Evolutionary conservation across 1,139 yeast genomes (phyloP).

Genomic region (Taiozyma sp.): DNA sequence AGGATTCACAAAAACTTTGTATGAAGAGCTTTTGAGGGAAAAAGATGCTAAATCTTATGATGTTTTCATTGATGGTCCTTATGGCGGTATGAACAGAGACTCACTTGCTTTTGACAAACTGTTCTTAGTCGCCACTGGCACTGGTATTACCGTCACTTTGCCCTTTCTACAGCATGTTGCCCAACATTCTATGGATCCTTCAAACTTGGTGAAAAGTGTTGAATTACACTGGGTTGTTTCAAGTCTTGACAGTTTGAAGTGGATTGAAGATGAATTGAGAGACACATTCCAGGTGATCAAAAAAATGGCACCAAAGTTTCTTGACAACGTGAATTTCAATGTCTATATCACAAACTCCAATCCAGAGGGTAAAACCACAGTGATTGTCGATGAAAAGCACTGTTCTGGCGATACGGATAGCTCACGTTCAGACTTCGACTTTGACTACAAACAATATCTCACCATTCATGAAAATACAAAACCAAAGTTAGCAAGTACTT

Average conservation of each 20-base stretch:
- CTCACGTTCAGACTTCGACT: slow-evolving; percentile 1
- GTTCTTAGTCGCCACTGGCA: slow-evolving; percentile 41
- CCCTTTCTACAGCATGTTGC: slow-evolving; percentile 34
- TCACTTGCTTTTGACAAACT: slow-evolving; percentile 44
- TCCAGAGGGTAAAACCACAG: slow-evolving; percentile 1
- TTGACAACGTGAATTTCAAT: slow-evolving; percentile 8
- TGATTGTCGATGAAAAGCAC: background rate
- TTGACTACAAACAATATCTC: slow-evolving; percentile 1
- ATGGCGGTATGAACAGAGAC: slow-evolving; percentile 54
- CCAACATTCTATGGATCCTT: slow-evolving; percentile 2
- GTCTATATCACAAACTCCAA: slow-evolving; percentile 19
- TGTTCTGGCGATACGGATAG: background rate
- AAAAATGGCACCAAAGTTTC: slow-evolving; percentile 2
- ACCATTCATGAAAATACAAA: slow-evolving; percentile 23
- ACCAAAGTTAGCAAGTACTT: slow-evolving; percentile 28
- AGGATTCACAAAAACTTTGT: slow-evolving; percentile 42
- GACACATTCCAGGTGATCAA: slow-evolving; percentile 9
- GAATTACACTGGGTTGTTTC: slow-evolving; percentile 48
- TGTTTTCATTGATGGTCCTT: slow-evolving; percentile 57
- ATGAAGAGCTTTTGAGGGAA: slow-evolving; percentile 20
- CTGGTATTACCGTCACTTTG: slow-evolving; percentile 51
- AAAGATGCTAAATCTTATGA: slow-evolving; percentile 14
- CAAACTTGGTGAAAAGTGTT: slow-evolving; percentile 24
- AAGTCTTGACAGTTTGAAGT: slow-evolving; percentile 32
- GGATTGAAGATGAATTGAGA: slow-evolving; percentile 40